Conservation (phyloP, 306 rosid genomes). For the Adenanthera pavonina region DNA sequence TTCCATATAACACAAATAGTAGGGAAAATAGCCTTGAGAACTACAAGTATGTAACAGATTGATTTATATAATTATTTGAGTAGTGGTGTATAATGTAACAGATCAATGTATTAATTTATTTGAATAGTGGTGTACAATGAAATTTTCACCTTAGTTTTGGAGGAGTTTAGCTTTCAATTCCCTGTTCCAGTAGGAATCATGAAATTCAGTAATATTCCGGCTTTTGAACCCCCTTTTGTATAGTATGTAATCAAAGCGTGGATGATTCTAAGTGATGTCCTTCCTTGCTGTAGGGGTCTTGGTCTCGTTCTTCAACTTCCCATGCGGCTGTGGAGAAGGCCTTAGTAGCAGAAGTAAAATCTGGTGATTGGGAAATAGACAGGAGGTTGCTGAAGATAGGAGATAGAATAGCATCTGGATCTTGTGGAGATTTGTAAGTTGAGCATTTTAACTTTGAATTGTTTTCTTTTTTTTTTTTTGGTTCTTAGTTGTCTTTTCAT, state of each 20-base stretch:
- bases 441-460: conserved; percentile 34
- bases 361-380: conserved; percentile 94
- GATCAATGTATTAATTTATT: neutral
- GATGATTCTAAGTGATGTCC: neutral
- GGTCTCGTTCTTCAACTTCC: conserved; percentile 81
- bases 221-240: neutral
- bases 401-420: conserved; percentile 93
- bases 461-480: neutral
- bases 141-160: neutral
- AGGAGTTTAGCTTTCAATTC: neutral
- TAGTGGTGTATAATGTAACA: neutral
- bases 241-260: conserved; percentile 20
- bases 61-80: too few species aligned
- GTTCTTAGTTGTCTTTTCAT: neutral
- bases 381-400: conserved; percentile 84
- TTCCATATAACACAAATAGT: neutral
- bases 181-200: neutral
- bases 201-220: neutral
- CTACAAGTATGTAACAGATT: neutral
- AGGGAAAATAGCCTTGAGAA: neutral
- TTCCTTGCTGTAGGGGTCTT: conserved; percentile 74
- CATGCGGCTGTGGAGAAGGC: conserved; percentile 68
- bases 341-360: conserved; percentile 55
- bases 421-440: conserved; percentile 97
- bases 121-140: neutral